phyloP scores from a whole-genome alignment of 352 stramenopile genomes.

The Pythium rhizo-oryzae region DNA sequence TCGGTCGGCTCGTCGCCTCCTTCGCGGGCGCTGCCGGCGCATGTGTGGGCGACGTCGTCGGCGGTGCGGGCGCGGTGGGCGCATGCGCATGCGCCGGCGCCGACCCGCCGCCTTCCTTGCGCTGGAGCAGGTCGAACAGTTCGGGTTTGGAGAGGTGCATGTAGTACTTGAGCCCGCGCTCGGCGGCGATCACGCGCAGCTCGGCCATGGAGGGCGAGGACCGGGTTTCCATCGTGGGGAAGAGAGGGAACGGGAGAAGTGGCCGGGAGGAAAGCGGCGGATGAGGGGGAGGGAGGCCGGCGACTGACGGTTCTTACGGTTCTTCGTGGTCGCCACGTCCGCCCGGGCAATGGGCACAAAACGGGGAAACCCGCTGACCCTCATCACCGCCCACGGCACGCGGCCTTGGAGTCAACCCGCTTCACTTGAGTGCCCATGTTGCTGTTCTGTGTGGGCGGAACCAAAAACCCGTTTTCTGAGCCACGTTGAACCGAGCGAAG shows the following conservation, averaged over 20 bases:
- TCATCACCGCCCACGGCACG: constrained; percentile 22
- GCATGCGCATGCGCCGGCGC: not conserved
- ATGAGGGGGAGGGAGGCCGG: constrained; percentile 19
- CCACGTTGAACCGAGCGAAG: constrained; percentile 18
- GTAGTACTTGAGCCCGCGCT: constrained; percentile 86
- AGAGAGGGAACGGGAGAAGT: not conserved
- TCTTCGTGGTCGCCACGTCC: constrained; percentile 23
- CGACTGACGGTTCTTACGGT: constrained; percentile 25
- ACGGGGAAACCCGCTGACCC: constrained; percentile 30
- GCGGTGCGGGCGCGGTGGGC: not conserved
- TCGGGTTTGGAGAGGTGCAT: constrained; percentile 80
- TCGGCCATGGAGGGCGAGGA: constrained; percentile 83
- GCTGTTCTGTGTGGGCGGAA: not conserved
- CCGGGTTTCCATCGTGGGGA: constrained; percentile 68
- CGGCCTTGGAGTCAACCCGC: constrained; percentile 8
- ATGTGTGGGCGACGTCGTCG: not conserved
- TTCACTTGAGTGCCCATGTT: constrained; percentile 28
- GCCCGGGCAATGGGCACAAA: constrained; percentile 31
- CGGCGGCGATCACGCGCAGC: constrained; percentile 64
- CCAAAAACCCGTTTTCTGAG: constrained; percentile 22
- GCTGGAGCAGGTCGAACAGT: constrained; percentile 75
- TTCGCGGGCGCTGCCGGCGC: constrained; percentile 19
- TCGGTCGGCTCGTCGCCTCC: constrained; percentile 1
- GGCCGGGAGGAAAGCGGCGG: constrained; percentile 7
- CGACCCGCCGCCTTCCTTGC: constrained; percentile 66